Conservation (phyloP, 371 early-diverging fungal genomes). For the Rhizomucor miehei region DNA sequence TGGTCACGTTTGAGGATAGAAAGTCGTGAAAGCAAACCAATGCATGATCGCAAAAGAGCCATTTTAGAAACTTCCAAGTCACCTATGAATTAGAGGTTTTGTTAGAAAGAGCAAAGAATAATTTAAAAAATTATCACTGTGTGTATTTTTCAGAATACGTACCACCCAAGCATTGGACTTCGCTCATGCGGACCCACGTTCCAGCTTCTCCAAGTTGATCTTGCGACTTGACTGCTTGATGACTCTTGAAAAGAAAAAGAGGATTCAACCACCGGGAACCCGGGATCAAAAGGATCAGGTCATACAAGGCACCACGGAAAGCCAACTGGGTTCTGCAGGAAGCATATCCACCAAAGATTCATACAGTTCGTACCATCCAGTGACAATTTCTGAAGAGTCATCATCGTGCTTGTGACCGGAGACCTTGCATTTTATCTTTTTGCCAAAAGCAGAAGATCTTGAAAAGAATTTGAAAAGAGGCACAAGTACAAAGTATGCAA, state of each 20-base stretch:
- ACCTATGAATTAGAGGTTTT: constrained; percentile 8
- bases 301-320: too few species aligned
- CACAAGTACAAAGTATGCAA: constrained; percentile 9
- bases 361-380: too few species aligned
- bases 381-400: too few species aligned
- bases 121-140: background rate
- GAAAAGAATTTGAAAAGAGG: constrained; percentile 6
- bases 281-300: too few species aligned
- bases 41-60: constrained; percentile 34
- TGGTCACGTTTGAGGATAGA: constrained; percentile 10
- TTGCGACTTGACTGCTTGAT: constrained; percentile 5
- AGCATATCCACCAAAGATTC: too few species aligned
- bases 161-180: constrained; percentile 39
- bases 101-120: constrained; percentile 1
- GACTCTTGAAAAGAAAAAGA: too few species aligned
- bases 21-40: constrained; percentile 29
- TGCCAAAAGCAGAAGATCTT: background rate
- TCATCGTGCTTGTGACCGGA: too few species aligned
- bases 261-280: too few species aligned
- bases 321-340: too few species aligned
- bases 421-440: background rate
- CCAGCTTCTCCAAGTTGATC: constrained; percentile 22
- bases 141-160: constrained; percentile 2
- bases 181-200: constrained; percentile 35
- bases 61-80: constrained; percentile 27